Percentiles rank a stretch among this genome's conserved stretches.
Conservation (phyloP, 257 asterid species). For the Scutellaria galericulata region DNA sequence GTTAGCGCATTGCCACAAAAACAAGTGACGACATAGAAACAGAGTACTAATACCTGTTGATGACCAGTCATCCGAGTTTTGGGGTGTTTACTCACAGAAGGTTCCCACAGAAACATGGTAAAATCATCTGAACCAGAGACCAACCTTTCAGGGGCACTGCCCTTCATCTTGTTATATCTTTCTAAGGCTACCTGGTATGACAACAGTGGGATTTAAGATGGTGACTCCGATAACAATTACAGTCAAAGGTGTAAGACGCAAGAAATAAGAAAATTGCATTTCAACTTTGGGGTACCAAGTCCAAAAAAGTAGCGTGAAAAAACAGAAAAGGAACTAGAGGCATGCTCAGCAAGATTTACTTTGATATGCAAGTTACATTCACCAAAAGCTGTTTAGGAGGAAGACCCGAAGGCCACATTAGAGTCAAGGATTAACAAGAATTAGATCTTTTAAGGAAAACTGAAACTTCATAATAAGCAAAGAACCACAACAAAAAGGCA, state of each 20-base stretch:
- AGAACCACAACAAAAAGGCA: background rate
- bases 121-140: constrained; percentile 98
- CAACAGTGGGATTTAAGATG: constrained; percentile 16
- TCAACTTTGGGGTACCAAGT: background rate
- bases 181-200: constrained; percentile 78
- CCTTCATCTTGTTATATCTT: constrained; percentile 80
- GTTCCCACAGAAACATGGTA: constrained; percentile 97
- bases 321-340: constrained; percentile 14
- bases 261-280: constrained; percentile 14
- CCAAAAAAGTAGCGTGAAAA: background rate
- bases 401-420: no score
- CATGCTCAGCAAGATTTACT: background rate
- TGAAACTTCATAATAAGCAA: background rate
- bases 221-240: constrained; percentile 15
- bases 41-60: constrained; percentile 68
- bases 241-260: background rate
- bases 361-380: background rate
- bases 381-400: background rate
- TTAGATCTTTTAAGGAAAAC: background rate
- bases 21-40: constrained; percentile 1
- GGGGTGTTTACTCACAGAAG: constrained; percentile 73
- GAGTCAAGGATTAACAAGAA: background rate
- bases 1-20: constrained; percentile 12
- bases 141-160: constrained; percentile 80
- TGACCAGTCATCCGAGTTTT: constrained; percentile 97